phyloP scores from a whole-genome alignment of 768 basidiomycete species.

The Strobilomyces echinocephalus region DNA sequence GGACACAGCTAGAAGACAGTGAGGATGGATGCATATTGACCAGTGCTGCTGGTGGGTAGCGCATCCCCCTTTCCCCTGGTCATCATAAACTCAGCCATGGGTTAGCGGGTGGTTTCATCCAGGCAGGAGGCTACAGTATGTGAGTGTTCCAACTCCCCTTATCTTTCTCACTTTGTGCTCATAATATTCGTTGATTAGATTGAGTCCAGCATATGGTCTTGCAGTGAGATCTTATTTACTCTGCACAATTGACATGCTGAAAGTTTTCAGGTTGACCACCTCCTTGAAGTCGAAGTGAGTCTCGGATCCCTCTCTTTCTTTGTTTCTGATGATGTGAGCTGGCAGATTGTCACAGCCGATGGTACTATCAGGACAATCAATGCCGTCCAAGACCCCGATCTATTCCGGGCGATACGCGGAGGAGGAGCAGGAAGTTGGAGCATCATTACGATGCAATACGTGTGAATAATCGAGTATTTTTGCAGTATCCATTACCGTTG shows the following conservation, averaged over 20 bases:
- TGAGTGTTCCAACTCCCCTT: neutral
- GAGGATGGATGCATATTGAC: neutral
- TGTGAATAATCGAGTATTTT: neutral
- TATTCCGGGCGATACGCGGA: constrained; percentile 53
- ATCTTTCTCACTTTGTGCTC: neutral
- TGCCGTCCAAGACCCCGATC: constrained; percentile 36
- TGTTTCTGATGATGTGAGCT: neutral
- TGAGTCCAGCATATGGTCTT: constrained; percentile 18
- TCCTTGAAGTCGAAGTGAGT: constrained; percentile 35
- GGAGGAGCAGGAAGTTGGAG: constrained; percentile 49
- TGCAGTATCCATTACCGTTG: constrained; percentile 17
- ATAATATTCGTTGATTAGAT: neutral
- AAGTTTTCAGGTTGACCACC: constrained; percentile 38
- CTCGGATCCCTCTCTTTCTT: neutral
- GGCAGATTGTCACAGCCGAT: constrained; percentile 37
- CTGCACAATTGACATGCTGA: neutral
- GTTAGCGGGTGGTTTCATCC: constrained; percentile 39
- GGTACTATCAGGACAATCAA: constrained; percentile 39
- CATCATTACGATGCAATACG: constrained; percentile 26
- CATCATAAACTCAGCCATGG: neutral
- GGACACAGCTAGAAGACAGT: constrained; percentile 12
- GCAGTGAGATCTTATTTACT: neutral
- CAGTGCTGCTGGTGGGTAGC: constrained; percentile 1
- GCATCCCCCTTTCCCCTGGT: too few relatives aligned
- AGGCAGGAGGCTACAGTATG: constrained; percentile 44